A percentile compares a stretch with the other conserved stretches of the same genome.
These are phyloP conservation scores for Zangia roseola DNA, from an alignment of 768 basidiomycete genomes.

Conservation along the genomic window DNA sequence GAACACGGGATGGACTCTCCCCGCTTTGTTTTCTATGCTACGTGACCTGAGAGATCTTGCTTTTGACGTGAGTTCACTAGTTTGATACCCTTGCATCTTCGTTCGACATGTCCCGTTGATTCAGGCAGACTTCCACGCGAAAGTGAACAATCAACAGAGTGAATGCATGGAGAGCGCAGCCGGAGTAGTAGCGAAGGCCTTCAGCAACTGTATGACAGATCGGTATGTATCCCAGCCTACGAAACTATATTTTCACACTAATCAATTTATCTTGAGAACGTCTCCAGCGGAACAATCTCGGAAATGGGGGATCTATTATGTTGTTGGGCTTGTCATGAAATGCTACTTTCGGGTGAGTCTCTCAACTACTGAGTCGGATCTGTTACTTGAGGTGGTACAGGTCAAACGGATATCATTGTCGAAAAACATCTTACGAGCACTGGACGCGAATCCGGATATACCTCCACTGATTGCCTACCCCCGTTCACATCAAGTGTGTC, in stretches of 20 bases:
- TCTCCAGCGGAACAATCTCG: slow-evolving; percentile 73
- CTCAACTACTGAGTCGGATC: not conserved
- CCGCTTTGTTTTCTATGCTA: slow-evolving; percentile 76
- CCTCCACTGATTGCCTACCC: slow-evolving; percentile 77
- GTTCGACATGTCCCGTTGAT: not conserved
- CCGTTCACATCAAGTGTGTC: slow-evolving; percentile 75
- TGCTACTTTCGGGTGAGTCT: slow-evolving; percentile 85
- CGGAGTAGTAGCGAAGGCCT: slow-evolving; percentile 83
- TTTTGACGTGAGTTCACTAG: slow-evolving; percentile 58
- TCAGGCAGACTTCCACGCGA: slow-evolving; percentile 64
- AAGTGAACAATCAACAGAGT: slow-evolving; percentile 52
- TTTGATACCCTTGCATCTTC: not conserved
- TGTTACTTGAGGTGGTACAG: slow-evolving; percentile 37
- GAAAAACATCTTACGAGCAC: slow-evolving; percentile 87
- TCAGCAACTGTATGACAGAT: slow-evolving; percentile 87
- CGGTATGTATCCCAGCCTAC: slow-evolving; percentile 39
- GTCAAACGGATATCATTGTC: slow-evolving; percentile 89
- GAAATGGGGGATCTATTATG: slow-evolving; percentile 91
- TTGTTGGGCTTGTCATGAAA: slow-evolving; percentile 88
- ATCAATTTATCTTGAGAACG: slow-evolving; percentile 37
- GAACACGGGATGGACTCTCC: slow-evolving; percentile 85
- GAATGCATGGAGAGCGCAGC: slow-evolving; percentile 87
- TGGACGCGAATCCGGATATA: slow-evolving; percentile 82
- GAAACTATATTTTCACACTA: slow-evolving; percentile 1
- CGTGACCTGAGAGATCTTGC: slow-evolving; percentile 84